Evolutionary conservation across 1,284 basidiomycete species (phyloP).

Genomic region (Boletus sp.): DNA sequence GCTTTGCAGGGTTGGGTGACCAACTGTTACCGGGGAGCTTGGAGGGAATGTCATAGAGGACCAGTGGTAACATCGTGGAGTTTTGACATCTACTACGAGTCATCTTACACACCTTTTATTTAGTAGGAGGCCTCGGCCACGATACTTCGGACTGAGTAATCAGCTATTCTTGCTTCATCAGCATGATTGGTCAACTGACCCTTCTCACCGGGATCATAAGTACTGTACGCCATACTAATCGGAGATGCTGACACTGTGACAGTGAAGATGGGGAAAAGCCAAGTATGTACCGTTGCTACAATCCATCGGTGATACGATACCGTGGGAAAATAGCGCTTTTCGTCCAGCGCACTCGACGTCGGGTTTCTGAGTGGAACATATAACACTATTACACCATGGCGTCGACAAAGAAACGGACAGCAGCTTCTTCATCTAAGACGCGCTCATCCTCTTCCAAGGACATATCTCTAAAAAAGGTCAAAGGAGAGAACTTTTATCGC

Average conservation of each 20-base stretch:
- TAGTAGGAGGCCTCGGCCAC: background rate
- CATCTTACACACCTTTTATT: conserved; percentile 1
- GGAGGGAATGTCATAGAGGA: conserved; percentile 31
- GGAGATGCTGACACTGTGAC: background rate
- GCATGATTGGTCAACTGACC: conserved; percentile 2
- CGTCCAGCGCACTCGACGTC: background rate
- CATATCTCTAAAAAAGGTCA: conserved; percentile 65
- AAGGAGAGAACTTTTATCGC: conserved; percentile 92
- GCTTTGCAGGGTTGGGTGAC: conserved; percentile 24
- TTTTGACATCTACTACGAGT: background rate
- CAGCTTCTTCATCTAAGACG: conserved; percentile 42
- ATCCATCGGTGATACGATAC: too few species aligned
- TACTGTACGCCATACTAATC: too few species aligned
- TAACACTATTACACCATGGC: conserved; percentile 44
- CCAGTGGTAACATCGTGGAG: conserved; percentile 20
- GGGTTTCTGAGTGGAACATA: background rate
- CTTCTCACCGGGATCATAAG: too few species aligned
- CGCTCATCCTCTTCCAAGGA: conserved; percentile 52
- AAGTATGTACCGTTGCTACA: too few species aligned
- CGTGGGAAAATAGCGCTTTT: conserved; percentile 14
- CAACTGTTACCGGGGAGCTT: conserved; percentile 19
- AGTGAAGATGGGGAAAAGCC: too few species aligned
- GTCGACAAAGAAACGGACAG: conserved; percentile 44
- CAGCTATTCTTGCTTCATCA: conserved; percentile 2
- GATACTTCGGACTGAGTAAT: background rate